Evolutionary conservation across 108 stramenopile genomes (phyloP), one percentile per base, ranked within the genome.

Genomic region (Skeletonema marinoi): DNA sequence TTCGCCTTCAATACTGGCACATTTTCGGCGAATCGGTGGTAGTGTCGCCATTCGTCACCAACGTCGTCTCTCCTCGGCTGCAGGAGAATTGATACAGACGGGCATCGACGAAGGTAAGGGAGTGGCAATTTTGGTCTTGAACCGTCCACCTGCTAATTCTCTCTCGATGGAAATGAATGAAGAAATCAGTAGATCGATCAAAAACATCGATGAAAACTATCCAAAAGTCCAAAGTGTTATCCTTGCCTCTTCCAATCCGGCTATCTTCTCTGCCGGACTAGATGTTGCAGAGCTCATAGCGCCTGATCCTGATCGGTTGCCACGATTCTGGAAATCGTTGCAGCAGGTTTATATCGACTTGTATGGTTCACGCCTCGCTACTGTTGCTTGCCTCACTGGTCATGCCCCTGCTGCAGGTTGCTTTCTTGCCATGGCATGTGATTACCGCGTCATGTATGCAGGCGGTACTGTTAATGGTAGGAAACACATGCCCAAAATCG

Each of bases 391-490:
- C 32, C 86, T 97, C 79, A 84, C 25, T n/a, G 96, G 94, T 0
- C 88, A 87, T 78, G 90, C 96, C 38, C 92, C 93, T 41, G 96
- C 96, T 5, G 96, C 87, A 44, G 96, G 96, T 17, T 96, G 96
- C 64, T 87, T 96, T 81, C 70, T 96, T 21, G 91, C 93, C 46
- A 71, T 96, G 89, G 78, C 82, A 29, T 93, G 92, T 82, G 96
- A 96, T 76, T 95, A 91, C 78, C 86, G 96, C 0, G 70, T 95
- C 36, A 89, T 96, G 87, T 71, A 77, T 60, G 48, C 64, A 21
- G 83, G 82, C 7, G 70, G 63, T 68, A 19, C 29, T 32, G 5
- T 42, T 68, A 25, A 62, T 65, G 31, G 54, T 38, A 59, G 44
- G 33, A 60, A 50, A 31, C 32, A 85, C 9, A 60, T 68, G 7